These are phyloP conservation scores for Mortierella sp. DNA, from an alignment of 371 early-diverging fungal genomes.

Conservation along the genomic window DNA sequence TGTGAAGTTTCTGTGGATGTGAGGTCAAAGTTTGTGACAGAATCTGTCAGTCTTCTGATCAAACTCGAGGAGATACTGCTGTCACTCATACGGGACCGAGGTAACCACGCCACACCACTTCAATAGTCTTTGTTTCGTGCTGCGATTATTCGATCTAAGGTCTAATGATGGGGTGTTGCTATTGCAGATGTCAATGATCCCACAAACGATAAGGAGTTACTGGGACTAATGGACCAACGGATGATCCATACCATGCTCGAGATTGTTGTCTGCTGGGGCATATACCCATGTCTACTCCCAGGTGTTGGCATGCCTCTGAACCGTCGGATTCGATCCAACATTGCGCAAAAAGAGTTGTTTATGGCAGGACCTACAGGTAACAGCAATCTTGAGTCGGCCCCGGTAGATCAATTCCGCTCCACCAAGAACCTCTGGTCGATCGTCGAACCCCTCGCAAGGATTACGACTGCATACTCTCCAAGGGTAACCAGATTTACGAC, in stretches of 20 bases:
- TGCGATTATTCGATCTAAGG: no score
- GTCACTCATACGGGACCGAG: conserved; percentile 31
- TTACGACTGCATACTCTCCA: conserved; percentile 22
- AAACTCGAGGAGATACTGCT: conserved; percentile 23
- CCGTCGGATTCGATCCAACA: conserved; percentile 64
- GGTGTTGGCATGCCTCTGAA: conserved; percentile 77
- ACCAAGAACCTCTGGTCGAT: conserved; percentile 35
- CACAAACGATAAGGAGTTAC: conserved; percentile 55
- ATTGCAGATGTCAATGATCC: conserved; percentile 39
- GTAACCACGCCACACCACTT: conserved; percentile 3
- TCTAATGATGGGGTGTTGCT: no score
- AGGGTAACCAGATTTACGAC: conserved; percentile 62
- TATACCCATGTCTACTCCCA: conserved; percentile 71
- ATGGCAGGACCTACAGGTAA: neutral
- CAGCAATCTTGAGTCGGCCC: neutral
- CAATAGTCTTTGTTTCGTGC: no score
- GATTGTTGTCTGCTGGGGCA: conserved; percentile 75
- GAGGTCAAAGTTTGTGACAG: conserved; percentile 27
- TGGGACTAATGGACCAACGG: conserved; percentile 73
- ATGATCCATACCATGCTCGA: conserved; percentile 74
- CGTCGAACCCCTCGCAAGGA: conserved; percentile 40
- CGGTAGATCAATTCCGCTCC: conserved; percentile 8
- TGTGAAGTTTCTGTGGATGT: neutral
- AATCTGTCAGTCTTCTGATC: conserved; percentile 21
- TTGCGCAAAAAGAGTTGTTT: conserved; percentile 46